Evolutionary conservation across 345 rosid species (phyloP).

Genomic region (Sisymbrium altissimum): DNA sequence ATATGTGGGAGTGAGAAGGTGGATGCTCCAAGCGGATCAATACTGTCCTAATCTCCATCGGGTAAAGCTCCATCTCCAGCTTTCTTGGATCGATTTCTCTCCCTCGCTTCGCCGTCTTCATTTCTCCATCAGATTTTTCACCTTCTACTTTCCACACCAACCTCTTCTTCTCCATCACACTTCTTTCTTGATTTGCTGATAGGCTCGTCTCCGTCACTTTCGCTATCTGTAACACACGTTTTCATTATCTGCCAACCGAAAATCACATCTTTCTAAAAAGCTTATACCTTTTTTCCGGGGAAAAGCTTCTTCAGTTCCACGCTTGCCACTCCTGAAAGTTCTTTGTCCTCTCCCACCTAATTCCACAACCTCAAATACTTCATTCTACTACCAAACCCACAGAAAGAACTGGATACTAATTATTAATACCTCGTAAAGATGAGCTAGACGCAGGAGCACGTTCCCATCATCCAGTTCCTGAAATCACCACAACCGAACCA

Average conservation of each 20-base stretch:
- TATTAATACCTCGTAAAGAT: conserved; percentile 68
- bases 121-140: conserved; percentile 29
- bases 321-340: conserved; percentile 56
- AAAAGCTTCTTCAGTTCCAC: conserved; percentile 71
- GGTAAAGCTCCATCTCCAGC: conserved; percentile 69
- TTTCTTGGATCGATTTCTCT: conserved; percentile 54
- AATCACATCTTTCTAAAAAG: neutral
- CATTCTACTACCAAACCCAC: conserved; percentile 14
- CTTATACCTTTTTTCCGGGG: conserved; percentile 49
- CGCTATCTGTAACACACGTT: conserved; percentile 44
- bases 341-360: conserved; percentile 78
- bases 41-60: conserved; percentile 88
- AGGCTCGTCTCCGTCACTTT: conserved; percentile 67
- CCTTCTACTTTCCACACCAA: conserved; percentile 74
- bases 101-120: conserved; percentile 50
- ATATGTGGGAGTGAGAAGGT: conserved; percentile 8
- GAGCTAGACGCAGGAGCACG: conserved; percentile 82
- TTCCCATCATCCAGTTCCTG: conserved; percentile 84
- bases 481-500: neutral
- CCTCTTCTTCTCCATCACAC: conserved; percentile 71
- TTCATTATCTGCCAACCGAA: neutral
- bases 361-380: conserved; percentile 14
- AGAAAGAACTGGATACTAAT: neutral
- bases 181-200: conserved; percentile 86
- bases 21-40: conserved; percentile 41